Evolutionary conservation across 805 yeast genomes (phyloP), one percentile per base, ranked within the genome.

Genomic region (Komagataella kurtzmanii): DNA sequence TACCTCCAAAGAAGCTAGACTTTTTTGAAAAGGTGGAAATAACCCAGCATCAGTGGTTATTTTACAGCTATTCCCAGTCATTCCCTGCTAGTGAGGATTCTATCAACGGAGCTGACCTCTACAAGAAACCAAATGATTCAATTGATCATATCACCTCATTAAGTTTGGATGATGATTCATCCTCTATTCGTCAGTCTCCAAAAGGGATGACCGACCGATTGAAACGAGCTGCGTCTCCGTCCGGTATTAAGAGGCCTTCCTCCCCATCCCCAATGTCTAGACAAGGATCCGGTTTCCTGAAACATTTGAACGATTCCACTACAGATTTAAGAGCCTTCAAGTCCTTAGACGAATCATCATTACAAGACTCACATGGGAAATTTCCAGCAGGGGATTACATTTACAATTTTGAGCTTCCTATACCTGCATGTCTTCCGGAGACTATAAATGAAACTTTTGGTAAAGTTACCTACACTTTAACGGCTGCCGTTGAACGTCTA

Each of bases 331-430:
- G 54, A 8, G 59, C 65, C 1, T 50, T 56, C 21, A 57, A 51
- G 48, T 61, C 67, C 6, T 53, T 51, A 17, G 57, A 58, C 3
- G 60, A 56, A 3, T 3, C 50, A 6, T 48, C 55, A 14, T 30
- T 30, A 8, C 40, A 30, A 1, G 63, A 58, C 47, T 63, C 56
- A 45, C 61, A 54, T 45, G 67, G 66, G 50, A 65, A 69, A 3
- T 90, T 91, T 58, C 71, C 75, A 19, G 88, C 95, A 0, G 99
- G 98, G 18, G 97, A 90, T 60, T 93, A 93, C 61, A 75, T 88
- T 48, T 93, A 91, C 70, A 85, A 88, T 54, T 91, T 93, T 65
- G 99, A 93, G 65, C 87, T 89, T 53, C 83, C 95, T 5, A 73
- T 93, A 24, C 91, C 87, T 5, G 77, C 90, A 8, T 79, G 85